Conservation (phyloP, 306 rosid genomes). For the Cicer judaicum region DNA sequence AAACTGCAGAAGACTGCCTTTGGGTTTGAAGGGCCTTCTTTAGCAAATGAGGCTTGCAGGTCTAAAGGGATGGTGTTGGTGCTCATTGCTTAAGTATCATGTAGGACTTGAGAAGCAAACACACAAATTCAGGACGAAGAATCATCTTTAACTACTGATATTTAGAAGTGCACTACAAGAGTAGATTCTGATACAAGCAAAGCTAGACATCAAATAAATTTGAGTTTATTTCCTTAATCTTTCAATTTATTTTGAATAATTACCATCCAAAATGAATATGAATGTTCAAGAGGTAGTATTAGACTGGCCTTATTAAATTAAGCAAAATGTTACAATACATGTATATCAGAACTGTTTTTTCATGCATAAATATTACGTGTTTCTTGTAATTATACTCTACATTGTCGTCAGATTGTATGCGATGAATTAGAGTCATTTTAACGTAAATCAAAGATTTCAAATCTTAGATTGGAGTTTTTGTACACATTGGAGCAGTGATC, state of each 20-base stretch:
- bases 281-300: not conserved
- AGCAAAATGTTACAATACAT: slow-evolving; percentile 30
- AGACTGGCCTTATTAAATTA: slow-evolving; percentile 15
- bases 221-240: slow-evolving; percentile 2
- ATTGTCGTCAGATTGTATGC: slow-evolving; percentile 20
- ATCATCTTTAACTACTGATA: no score
- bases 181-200: slow-evolving; percentile 19
- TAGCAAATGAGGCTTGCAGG: no score
- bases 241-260: slow-evolving; percentile 5
- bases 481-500: slow-evolving; percentile 75
- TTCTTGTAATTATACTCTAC: slow-evolving; percentile 5
- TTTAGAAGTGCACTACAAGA: slow-evolving; percentile 8
- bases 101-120: no score
- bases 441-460: slow-evolving; percentile 84
- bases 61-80: no score
- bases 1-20: no score
- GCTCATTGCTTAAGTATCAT: no score
- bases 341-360: slow-evolving; percentile 17
- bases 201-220: slow-evolving; percentile 26
- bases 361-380: slow-evolving; percentile 17
- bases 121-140: no score
- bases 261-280: not conserved
- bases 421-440: slow-evolving; percentile 41
- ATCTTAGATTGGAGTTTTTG: slow-evolving; percentile 74
- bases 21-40: no score